Conservation (phyloP, 257 asterid genomes). For the Nicotiana obtusifolia region DNA sequence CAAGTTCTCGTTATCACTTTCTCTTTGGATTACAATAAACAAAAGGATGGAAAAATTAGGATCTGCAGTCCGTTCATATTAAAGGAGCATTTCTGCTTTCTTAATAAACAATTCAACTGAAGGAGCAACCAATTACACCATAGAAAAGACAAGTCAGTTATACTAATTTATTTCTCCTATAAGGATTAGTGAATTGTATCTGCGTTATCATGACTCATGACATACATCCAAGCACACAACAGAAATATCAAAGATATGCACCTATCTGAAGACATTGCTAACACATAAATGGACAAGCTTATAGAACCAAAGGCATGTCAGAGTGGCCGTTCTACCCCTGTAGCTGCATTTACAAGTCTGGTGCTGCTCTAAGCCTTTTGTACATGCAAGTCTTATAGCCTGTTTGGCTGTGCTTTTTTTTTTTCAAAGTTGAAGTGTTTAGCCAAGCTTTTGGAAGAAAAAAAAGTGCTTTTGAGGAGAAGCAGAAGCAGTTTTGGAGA, state of each 20-base stretch:
- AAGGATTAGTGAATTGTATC: background rate
- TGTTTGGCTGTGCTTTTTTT: no score
- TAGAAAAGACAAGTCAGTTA: background rate
- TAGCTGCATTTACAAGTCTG: background rate
- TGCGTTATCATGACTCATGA: background rate
- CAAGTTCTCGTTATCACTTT: background rate
- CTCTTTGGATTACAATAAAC: background rate
- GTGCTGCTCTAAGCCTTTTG: no score
- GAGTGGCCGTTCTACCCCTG: background rate
- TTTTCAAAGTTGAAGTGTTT: no score
- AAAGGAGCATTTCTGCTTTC: background rate
- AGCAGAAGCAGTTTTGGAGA: no score
- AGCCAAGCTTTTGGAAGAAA: no score
- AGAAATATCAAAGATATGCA: background rate
- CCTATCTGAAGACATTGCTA: background rate
- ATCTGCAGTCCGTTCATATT: background rate
- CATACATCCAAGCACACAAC: background rate
- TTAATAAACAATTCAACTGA: background rate
- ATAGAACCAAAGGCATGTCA: background rate
- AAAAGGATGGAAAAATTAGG: background rate
- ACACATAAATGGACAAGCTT: background rate
- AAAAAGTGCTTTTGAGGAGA: no score
- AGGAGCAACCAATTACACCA: background rate
- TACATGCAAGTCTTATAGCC: no score
- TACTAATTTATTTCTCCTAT: background rate